Conservation (phyloP, 257 asterid genomes). For the Penstemon newberryi region DNA sequence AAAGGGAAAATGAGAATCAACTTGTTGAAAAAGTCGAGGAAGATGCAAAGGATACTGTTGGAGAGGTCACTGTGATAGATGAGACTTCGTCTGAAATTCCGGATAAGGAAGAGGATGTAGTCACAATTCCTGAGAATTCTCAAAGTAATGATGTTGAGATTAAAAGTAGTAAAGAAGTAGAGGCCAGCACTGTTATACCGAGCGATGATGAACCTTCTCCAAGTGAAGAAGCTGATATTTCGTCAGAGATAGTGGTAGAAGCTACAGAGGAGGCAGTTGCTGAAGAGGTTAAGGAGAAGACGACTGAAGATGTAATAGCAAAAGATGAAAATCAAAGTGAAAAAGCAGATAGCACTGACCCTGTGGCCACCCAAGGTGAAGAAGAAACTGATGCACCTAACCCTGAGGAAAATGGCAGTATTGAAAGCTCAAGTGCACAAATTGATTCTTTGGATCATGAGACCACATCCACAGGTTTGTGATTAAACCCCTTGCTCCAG, state of each 20-base stretch:
- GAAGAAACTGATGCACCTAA: slow-evolving; percentile 35
- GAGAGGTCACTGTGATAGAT: not conserved
- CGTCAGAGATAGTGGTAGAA: slow-evolving; percentile 39
- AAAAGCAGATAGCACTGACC: slow-evolving; percentile 27
- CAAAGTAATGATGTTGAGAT: slow-evolving; percentile 30
- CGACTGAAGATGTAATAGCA: slow-evolving; percentile 31
- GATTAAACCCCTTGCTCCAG: slow-evolving; percentile 19
- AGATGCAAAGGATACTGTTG: slow-evolving; percentile 24
- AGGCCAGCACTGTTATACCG: slow-evolving; percentile 39
- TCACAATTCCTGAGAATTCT: slow-evolving; percentile 28
- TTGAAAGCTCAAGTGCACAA: slow-evolving; percentile 40
- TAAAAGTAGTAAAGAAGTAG: slow-evolving; percentile 38
- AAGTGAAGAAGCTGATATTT: slow-evolving; percentile 33
- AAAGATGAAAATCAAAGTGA: slow-evolving; percentile 37
- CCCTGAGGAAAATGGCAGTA: slow-evolving; percentile 34
- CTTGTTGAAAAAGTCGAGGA: slow-evolving; percentile 37
- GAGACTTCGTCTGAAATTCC: slow-evolving; percentile 27
- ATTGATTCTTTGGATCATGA: slow-evolving; percentile 32
- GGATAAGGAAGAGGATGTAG: slow-evolving; percentile 35
- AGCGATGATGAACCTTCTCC: slow-evolving; percentile 41
- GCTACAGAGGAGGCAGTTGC: slow-evolving; percentile 19
- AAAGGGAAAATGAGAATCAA: slow-evolving; percentile 49
- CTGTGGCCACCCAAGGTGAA: slow-evolving; percentile 35
- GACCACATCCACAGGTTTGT: slow-evolving; percentile 47
- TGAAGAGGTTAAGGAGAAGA: slow-evolving; percentile 30